Conservation (phyloP, 106 monocot genomes). For the Acorus calamus region DNA sequence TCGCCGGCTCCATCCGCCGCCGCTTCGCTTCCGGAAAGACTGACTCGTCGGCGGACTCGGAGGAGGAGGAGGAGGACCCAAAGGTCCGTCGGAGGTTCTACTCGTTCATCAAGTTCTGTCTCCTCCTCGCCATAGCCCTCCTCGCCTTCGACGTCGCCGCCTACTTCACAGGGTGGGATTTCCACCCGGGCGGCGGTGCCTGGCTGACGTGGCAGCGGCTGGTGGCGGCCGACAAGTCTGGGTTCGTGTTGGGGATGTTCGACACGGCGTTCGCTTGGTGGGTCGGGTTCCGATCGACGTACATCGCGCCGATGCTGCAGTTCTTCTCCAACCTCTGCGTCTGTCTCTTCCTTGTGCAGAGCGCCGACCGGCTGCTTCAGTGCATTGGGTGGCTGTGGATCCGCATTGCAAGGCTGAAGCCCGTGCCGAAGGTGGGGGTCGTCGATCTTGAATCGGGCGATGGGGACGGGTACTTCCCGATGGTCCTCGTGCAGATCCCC, state of each 20-base stretch:
- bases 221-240: slow-evolving; percentile 16
- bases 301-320: slow-evolving; percentile 76
- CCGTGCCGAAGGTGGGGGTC: slow-evolving; percentile 19
- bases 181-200: slow-evolving; percentile 13
- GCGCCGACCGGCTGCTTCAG: slow-evolving; percentile 66
- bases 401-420: slow-evolving; percentile 54
- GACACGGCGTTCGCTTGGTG: slow-evolving; percentile 49
- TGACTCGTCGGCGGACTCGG: slow-evolving; percentile 24
- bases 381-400: slow-evolving; percentile 92
- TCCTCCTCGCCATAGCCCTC: slow-evolving; percentile 43
- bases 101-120: slow-evolving; percentile 44
- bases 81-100: slow-evolving; percentile 37
- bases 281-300: slow-evolving; percentile 47
- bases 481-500: slow-evolving; percentile 92
- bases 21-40: slow-evolving; percentile 62
- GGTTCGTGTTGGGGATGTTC: slow-evolving; percentile 31
- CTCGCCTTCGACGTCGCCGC: slow-evolving; percentile 57
- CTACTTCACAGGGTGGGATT: slow-evolving; percentile 33
- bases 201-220: slow-evolving; percentile 11
- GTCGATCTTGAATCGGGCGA: slow-evolving; percentile 36
- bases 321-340: slow-evolving; percentile 74
- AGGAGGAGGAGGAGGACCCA: slow-evolving; percentile 4
- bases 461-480: slow-evolving; percentile 42
- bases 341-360: slow-evolving; percentile 83
- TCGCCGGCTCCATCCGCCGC: slow-evolving; percentile 52